Evolutionary conservation across 768 basidiomycete species (phyloP), one percentile per base, ranked within the genome.

Genomic region (Inosperma sp.): DNA sequence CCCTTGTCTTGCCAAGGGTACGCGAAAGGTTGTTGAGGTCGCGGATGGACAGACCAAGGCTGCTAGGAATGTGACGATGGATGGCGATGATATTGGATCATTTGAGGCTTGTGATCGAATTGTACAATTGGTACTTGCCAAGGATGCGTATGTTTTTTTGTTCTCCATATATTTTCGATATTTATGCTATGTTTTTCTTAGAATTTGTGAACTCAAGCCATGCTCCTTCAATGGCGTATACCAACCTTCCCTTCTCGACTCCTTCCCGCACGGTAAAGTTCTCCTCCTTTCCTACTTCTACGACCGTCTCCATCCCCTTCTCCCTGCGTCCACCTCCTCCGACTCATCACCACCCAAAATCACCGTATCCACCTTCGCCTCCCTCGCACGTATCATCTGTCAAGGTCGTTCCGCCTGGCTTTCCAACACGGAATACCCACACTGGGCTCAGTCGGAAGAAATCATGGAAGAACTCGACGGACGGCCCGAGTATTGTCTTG

Each of bases 211-310:
- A 59, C 74, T 86, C 54, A 89, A 93, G 61, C 96, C 96, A 0
- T 99, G 96, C 65, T 90, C 95, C 4, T 99, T 99, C 73, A 84
- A 91, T 61, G 96, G 96, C 10, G 92, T 96, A 21, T 98, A 98
- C 71, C 96, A 99, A 65, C 96, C 96, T 2, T 87, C 88, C 12
- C 75, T 98, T 21, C 72, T 88, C 51, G 88, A 95, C 55, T 84
- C 90, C 8, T 97, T 97, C 80, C 19, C 50, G 1, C 69, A 75
- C 8, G 95, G 95, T 52, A 84, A 84, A 61, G 77, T 95, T 55
- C 80, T 95, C 22, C 81, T 95, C n/a, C 78, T 99, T 2, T 96
- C 93, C 19, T 99, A 98, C 77, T 99, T 98, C 72, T 96, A 93
- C 72, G 96, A 98, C 74, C 88, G 96, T 30, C 76, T 95, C 51